Conservation (phyloP, 208 protist species). For the Wallacemonas collosoma region DNA sequence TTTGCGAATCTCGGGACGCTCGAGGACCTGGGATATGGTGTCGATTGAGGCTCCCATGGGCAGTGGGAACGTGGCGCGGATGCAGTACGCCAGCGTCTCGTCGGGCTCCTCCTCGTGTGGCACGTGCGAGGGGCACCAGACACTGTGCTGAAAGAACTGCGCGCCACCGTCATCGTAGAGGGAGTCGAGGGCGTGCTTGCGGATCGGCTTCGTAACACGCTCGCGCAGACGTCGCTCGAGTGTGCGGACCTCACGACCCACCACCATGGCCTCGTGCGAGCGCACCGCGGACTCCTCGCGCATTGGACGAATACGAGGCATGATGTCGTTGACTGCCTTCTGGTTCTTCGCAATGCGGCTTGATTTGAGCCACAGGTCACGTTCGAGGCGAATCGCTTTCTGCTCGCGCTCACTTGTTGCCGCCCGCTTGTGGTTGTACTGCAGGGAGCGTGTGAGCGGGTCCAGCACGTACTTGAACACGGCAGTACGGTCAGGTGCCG, state of each 20-base stretch:
- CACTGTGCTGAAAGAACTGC: constrained; percentile 80
- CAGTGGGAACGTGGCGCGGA: constrained; percentile 75
- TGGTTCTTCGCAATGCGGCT: constrained; percentile 37
- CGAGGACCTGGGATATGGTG: constrained; percentile 57
- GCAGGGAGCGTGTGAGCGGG: constrained; percentile 55
- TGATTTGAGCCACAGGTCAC: constrained; percentile 34
- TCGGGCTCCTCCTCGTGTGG: constrained; percentile 75
- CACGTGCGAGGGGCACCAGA: constrained; percentile 63
- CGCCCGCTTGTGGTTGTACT: constrained; percentile 30
- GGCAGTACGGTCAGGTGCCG: constrained; percentile 19
- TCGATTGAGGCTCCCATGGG: constrained; percentile 35
- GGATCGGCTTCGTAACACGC: constrained; percentile 29
- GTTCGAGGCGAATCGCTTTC: constrained; percentile 37
- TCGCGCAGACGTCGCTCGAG: constrained; percentile 60
- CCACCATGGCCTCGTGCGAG: constrained; percentile 55
- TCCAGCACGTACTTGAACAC: constrained; percentile 66
- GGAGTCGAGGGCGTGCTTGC: constrained; percentile 77
- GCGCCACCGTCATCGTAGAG: constrained; percentile 88
- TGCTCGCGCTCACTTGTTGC: constrained; percentile 25
- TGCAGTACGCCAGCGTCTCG: constrained; percentile 58
- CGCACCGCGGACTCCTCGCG: constrained; percentile 64
- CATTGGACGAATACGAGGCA: constrained; percentile 65
- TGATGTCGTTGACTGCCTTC: constrained; percentile 38
- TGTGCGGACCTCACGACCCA: constrained; percentile 56
- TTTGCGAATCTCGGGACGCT: constrained; percentile 54